Evolutionary conservation across 768 basidiomycete genomes (phyloP), one percentile per base, ranked within the genome.

Genomic region (Mycena galericulata): DNA sequence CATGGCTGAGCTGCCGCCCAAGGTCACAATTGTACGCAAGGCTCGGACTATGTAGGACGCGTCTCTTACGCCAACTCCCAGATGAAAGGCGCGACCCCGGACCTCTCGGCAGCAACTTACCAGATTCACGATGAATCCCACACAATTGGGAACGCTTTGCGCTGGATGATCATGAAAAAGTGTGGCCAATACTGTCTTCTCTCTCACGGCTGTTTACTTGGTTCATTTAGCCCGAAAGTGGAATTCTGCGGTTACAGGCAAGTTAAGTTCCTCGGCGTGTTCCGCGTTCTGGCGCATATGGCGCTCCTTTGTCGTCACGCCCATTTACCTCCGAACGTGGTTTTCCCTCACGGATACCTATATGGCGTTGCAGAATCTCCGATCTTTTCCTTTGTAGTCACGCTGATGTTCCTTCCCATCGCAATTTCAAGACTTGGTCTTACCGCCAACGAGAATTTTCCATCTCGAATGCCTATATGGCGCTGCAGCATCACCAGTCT

Each of bases 91-190:
- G 92, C 94, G 22, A 83, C 90, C 43, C 83, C 90, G 1, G 94
- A 97, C 76, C 84, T 96, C 71, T 93, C 94, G 20, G 89, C 93
- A 8, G 96, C 93, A 8, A 98, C 97, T 2, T 99, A 91, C 81
- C 94, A 93, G 77, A 92, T 99, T 50, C 85, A 91, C 76, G 92
- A 98, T 75, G 98, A 99, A 82, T 92, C 95, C 2, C 97, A 99
- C 79, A 99, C 97, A 1, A 89, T 99, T 29, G 98, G 98, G 7
- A 99, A 99, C 73, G 88, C 95, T 0, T 84, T 99, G 41, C 83
- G 97, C 38, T 99, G 96, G 96, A 99, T 99, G 92, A 78, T 99
- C 65, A 99, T 99, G 97, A 98, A 98, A 84, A 97, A 99, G 98
- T 99, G 73, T 62, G 91, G 75, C 17, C 36, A 36, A 22, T 22